These are phyloP conservation scores for Elsinoe ampelina DNA, from an alignment of 2,329 filamentous ascomycete genomes.

Conservation along the genomic window DNA sequence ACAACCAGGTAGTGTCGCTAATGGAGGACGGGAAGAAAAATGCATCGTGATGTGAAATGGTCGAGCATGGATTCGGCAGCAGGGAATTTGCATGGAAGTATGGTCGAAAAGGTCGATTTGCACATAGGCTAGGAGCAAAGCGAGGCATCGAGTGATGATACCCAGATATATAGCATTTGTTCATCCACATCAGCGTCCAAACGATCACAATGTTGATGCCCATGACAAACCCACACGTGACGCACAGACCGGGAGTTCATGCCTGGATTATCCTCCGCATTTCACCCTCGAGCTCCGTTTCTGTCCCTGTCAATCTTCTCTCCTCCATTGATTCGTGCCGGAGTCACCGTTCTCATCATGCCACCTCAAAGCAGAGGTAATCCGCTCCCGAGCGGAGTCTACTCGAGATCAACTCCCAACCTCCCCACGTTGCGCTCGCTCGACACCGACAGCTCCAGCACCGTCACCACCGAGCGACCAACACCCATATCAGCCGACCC, in stretches of 20 bases:
- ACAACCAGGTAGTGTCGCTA: neutral
- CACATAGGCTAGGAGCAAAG: neutral
- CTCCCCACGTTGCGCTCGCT: slow-evolving; percentile 34
- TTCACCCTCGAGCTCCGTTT: neutral
- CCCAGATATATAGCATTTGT: slow-evolving; percentile 5
- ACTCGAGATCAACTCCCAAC: slow-evolving; percentile 41
- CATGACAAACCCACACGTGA: neutral
- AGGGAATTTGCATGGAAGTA: neutral
- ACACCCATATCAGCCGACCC: neutral
- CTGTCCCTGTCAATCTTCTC: neutral
- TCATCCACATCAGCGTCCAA: neutral
- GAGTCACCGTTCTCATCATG: slow-evolving; percentile 23
- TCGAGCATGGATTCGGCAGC: neutral
- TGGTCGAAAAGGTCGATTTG: neutral
- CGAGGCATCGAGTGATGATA: slow-evolving; percentile 5
- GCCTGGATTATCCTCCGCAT: neutral
- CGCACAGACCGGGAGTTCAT: neutral
- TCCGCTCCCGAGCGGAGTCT: slow-evolving; percentile 30
- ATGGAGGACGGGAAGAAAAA: neutral
- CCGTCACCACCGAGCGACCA: slow-evolving; percentile 14
- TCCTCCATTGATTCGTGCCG: neutral
- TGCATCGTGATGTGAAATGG: slow-evolving; percentile 5
- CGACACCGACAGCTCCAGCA: slow-evolving; percentile 17
- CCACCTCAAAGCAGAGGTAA: slow-evolving; percentile 36
- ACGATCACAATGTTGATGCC: neutral